A percentile compares a stretch with the other conserved stretches of the same genome.
These are phyloP conservation scores for Solanum chacoense DNA, from an alignment of 305 asterid genomes.

Conservation along the genomic window DNA sequence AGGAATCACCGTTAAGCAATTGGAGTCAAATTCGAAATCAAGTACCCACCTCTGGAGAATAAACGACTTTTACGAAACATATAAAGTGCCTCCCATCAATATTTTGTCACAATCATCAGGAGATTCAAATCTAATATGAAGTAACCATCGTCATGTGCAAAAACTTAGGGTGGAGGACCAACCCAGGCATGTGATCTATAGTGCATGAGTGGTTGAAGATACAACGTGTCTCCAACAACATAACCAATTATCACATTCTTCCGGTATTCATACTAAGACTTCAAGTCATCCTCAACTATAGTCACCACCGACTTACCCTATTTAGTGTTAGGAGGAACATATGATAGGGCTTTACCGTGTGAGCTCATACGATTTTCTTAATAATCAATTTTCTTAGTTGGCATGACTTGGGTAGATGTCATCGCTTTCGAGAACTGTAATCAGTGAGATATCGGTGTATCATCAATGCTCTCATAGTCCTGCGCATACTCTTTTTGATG, in stretches of 20 bases:
- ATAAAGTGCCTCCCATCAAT: background rate
- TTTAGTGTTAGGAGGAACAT: background rate
- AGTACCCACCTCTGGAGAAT: background rate
- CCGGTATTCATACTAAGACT: background rate
- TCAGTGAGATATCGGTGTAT: background rate
- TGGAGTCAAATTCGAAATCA: background rate
- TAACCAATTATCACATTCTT: background rate
- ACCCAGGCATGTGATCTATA: background rate
- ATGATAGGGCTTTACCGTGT: background rate
- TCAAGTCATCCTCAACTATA: background rate
- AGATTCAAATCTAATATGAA: background rate
- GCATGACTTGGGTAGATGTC: background rate
- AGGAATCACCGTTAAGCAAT: background rate
- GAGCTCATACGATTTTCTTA: background rate
- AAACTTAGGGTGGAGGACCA: background rate
- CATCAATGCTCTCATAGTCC: background rate
- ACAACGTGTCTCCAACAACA: background rate
- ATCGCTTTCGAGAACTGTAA: background rate
- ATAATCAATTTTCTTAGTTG: background rate
- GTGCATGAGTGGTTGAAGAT: background rate
- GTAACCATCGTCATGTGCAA: background rate
- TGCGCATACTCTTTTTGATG: background rate
- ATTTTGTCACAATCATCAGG: background rate
- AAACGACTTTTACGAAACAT: background rate
- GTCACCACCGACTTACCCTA: background rate